These are phyloP conservation scores for Cercospora brassicicola DNA, from an alignment of 2,329 filamentous ascomycete species.

Conservation along the genomic window DNA sequence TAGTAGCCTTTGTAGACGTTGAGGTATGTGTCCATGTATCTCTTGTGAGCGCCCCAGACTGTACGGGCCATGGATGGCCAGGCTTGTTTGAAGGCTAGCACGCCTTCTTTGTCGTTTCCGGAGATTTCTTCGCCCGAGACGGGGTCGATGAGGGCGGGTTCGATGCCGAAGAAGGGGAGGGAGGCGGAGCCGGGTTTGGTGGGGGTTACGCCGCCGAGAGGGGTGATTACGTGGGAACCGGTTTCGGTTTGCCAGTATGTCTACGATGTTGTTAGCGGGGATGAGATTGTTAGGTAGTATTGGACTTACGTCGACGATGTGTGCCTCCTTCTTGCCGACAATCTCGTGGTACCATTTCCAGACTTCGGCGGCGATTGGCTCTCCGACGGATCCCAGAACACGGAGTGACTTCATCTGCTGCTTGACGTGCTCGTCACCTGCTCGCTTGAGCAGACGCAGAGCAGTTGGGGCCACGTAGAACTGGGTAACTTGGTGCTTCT, in stretches of 20 bases:
- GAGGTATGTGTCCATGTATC: conserved; percentile 98
- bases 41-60: conserved; percentile 95
- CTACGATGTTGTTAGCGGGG: conserved; percentile 48
- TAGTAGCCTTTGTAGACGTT: conserved; percentile 99
- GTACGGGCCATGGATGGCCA: conserved; percentile 99
- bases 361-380: conserved; percentile 95
- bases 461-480: conserved; percentile 98
- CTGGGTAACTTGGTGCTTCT: conserved; percentile 90
- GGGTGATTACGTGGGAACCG: conserved; percentile 92
- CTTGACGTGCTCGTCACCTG: conserved; percentile 88
- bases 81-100: conserved; percentile 92
- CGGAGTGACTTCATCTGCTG: conserved; percentile 84
- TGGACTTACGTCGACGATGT: conserved; percentile 83
- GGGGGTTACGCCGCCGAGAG: conserved; percentile 86
- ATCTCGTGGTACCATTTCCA: conserved; percentile 99
- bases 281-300: too few relatives aligned
- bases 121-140: conserved; percentile 89
- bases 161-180: conserved; percentile 96
- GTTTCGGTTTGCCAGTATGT: conserved; percentile 99
- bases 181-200: conserved; percentile 97
- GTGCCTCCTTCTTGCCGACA: conserved; percentile 88
- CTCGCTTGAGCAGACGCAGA: conserved; percentile 87
- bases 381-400: conserved; percentile 90
- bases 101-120: conserved; percentile 96
- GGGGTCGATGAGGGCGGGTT: conserved; percentile 95